These are phyloP conservation scores for Suhomyces guaymorum DNA, from an alignment of 1,139 yeast genomes.

Conservation along the genomic window DNA sequence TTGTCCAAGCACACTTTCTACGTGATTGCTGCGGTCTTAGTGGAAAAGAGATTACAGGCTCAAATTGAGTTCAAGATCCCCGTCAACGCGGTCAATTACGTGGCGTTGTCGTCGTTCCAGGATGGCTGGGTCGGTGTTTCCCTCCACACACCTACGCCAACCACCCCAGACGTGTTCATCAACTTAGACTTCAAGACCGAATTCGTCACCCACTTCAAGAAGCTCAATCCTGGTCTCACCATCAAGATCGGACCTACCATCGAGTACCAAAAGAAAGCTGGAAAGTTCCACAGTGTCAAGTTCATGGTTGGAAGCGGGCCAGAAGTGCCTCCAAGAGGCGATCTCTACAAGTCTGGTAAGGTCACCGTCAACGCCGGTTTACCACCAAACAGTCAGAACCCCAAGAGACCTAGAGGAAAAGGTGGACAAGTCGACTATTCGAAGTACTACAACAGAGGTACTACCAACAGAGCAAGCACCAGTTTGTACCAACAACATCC, in stretches of 20 bases:
- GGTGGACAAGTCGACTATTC: conserved; percentile 44
- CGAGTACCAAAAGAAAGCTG: conserved; percentile 88
- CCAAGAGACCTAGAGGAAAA: conserved; percentile 63
- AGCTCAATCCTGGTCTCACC: conserved; percentile 56
- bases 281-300: conserved; percentile 74
- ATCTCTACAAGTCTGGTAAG: conserved; percentile 83
- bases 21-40: conserved; percentile 69
- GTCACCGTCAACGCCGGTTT: conserved; percentile 81
- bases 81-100: conserved; percentile 58
- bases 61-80: conserved; percentile 66
- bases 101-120: conserved; percentile 72
- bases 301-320: conserved; percentile 60
- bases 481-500: conserved; percentile 10
- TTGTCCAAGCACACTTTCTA: conserved; percentile 63
- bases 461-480: conserved; percentile 8
- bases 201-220: conserved; percentile 72
- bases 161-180: conserved; percentile 76
- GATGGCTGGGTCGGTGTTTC: conserved; percentile 94
- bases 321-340: conserved; percentile 57
- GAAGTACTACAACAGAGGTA: conserved; percentile 44
- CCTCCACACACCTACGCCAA: conserved; percentile 49
- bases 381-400: conserved; percentile 69
- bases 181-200: conserved; percentile 90
- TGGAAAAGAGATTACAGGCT: conserved; percentile 71
- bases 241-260: conserved; percentile 73